A percentile compares a stretch with the other conserved stretches of the same genome.
Evolutionary conservation across 805 yeast species (phyloP).

Genomic region (Wickerhamiella hasegawae): DNA sequence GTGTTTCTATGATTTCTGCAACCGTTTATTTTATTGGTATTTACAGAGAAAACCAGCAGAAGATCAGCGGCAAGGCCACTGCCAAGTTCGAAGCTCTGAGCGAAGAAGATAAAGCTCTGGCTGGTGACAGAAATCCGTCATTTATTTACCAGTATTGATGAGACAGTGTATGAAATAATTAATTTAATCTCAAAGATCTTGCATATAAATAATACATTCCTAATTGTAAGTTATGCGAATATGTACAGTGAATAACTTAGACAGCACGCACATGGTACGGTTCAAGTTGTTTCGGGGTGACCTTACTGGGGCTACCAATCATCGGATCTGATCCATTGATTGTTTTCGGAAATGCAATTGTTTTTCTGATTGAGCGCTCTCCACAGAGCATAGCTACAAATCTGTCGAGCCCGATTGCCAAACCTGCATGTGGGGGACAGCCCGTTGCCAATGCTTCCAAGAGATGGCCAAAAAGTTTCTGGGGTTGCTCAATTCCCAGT

Average conservation of each 20-base stretch:
- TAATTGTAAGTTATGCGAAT: no score
- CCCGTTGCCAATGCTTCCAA: conserved; percentile 71
- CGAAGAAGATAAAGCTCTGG: conserved; percentile 10
- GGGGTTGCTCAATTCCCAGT: conserved; percentile 40
- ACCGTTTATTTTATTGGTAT: conserved; percentile 23
- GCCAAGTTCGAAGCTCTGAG: conserved; percentile 13
- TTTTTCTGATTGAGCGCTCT: conserved; percentile 67
- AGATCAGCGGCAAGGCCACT: conserved; percentile 14
- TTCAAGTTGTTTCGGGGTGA: conserved; percentile 32
- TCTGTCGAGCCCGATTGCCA: conserved; percentile 90
- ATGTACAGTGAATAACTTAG: background rate
- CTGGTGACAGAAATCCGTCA: conserved; percentile 21
- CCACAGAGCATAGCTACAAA: conserved; percentile 83
- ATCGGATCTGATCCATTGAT: conserved; percentile 77
- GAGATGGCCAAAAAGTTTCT: conserved; percentile 68
- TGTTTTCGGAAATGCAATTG: conserved; percentile 91
- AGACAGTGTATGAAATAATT: no score
- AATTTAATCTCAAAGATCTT: no score
- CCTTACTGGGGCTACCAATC: conserved; percentile 69
- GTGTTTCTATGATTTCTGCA: conserved; percentile 26
- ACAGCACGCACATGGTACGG: conserved; percentile 46
- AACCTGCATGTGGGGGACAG: conserved; percentile 97
- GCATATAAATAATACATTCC: no score
- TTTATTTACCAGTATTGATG: conserved; percentile 20
- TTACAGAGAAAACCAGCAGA: conserved; percentile 16